Evolutionary conservation across 2,329 filamentous ascomycete species (phyloP), one percentile per base, ranked within the genome.

Genomic region (Colletotrichum nymphaeae): DNA sequence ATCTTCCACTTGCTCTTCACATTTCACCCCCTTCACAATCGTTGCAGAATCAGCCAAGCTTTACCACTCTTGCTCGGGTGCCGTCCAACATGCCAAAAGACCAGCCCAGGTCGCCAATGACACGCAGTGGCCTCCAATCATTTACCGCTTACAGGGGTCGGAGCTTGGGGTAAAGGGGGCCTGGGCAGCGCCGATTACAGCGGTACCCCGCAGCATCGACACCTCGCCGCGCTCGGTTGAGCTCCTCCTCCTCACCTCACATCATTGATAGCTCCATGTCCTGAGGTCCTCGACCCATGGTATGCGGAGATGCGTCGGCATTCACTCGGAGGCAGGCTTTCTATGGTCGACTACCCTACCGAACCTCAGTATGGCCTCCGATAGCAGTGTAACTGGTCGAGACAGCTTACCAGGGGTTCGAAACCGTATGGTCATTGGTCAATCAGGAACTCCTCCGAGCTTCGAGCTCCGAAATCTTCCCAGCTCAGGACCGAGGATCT

Each of bases 241-340:
- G 37, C 37, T 42, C 37, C 37, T 42, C 37, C 37, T 42, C 37
- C 37, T 42, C 37, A 42, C 37, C 37, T 42, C 37, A 42, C 56
- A 52, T 30, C 37, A 32, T 52, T 19, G 4, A 26, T 57, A 24
- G 49, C 59, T 68, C 49, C n/a, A 42, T 49, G 3, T n/a, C 19
- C 19, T n/a, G 19, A 69, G 69, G 56, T 63, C 37, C 26, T 52
- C 22, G 24, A 26, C 32, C 24, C 57, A 53, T 28, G 26, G 42
- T 19, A 37, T 63, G 65, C 65, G 69, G 65, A 72, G 69, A 72
- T 68, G 58, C 57, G 55, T 72, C 69, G 69, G 69, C 52, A 14
- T 72, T 72, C 49, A 72, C 58, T 72, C 69, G 69, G 69, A 22
- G 22, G 68, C 52, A 22, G 63, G 14, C 5, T 26, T 42, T n/a